Base-by-base conservation (phyloP, 148 eudicot genomes). In the Talinum fruticosum region DNA sequence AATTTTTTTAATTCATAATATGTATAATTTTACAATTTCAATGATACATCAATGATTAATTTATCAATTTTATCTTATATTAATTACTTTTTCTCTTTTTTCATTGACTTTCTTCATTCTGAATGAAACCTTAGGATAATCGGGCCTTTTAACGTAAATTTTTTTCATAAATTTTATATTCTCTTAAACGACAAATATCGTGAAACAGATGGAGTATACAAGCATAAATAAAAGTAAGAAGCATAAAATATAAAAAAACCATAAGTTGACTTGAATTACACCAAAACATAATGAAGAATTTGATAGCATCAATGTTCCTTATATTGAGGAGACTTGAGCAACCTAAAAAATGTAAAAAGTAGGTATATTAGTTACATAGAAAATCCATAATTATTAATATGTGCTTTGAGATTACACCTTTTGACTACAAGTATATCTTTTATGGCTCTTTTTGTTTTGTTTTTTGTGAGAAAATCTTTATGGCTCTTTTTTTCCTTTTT, bases 261-360 rank as follows among this genome's bases (percentile, higher is more conserved):
- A 59, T n/a, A 23, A 23, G 64, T 59, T 59, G 64, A 59, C 64
- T 59, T 59, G n/a, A n/a, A n/a, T 59, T 23, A n/a, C 64, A 59
- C 18, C 28, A 59, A 59, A 4, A 59, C 64, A 16, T 59, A 59
- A 59, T 59, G 64, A 59, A 12, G 29, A 59, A 59, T 59, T 59
- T n/a, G 6, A 59, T 24, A 59, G 8, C 8, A 23, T 23, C 6
- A 59, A 59, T 59, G 28, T 59, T 59, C 28, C 64, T 59, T 59
- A 59, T 24, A 59, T 59, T 8, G 28, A 24, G 64, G 64, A 59
- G 29, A 59, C 64, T 59, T 59, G 16, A 59, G 12, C 8, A 23
- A 59, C 64, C 64, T 2, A 18, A 54, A 54, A 54, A 19, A 54
- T 18, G 4, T n/a, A 59, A 59, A 59, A 59, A 59, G 64, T 59